Base-by-base conservation (phyloP, 441 rosid species). In the Populus hybrid region DNA sequence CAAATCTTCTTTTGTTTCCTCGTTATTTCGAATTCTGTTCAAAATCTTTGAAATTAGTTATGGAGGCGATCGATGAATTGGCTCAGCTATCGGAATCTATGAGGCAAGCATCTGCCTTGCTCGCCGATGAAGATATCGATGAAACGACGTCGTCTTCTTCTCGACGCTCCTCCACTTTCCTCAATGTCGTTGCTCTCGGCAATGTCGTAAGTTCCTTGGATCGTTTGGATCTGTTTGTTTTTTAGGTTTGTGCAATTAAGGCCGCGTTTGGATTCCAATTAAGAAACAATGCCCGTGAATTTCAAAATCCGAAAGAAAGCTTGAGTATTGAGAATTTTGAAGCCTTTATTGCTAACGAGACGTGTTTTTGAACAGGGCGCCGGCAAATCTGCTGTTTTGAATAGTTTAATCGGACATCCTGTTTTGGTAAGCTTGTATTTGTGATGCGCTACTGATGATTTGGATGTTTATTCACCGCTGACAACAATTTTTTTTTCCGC, bases 21-120 rank as follows among this genome's bases (percentile, higher is more conserved):
- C 7, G 19, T 46, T 12, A 46, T 14, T 46, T 14, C 16, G 57
- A 46, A 46, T 14, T 46, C 57, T 46, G 57, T 46, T 19, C 10
- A 28, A 65, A 9, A 11, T 24, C 35, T 24, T 16, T 24, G 30
- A 26, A 28, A 7, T n/a, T 11, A 65, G 30, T 10, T n/a, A 95
- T 95, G 98, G 98, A 95, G 85, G 98, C 96, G 87, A 95, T 95
- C 87, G 97, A 92, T 36, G 98, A 95, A 78, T 85, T 95, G 80
- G 69, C 82, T 18, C 92, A 90, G 90, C 89, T 95, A 6, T 84
- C 98, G 35, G 97, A 92, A 75, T 85, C 96, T 70, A 95, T 95
- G 93, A 83, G 88, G 79, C 97, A 92, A 79, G 99, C 96, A 9
- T 78, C 90, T 19, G 84, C 92, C 67, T 80, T 95, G 70, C 97